Conservation (phyloP, 176 grass and related monocot species). For the Carex littledalei region DNA sequence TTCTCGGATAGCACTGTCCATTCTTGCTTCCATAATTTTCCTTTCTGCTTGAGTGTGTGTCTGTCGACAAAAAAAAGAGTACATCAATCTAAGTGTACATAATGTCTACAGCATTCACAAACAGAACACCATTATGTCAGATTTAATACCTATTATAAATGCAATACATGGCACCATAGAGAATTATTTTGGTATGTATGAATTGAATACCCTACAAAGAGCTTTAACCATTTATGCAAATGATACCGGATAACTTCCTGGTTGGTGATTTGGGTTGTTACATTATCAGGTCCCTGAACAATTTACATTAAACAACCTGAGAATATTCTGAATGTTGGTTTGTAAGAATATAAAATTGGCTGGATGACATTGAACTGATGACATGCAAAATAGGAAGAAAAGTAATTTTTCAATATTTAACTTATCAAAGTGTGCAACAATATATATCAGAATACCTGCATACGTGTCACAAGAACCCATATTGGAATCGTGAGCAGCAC, state of each 20-base stretch:
- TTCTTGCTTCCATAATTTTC: conserved; percentile 88
- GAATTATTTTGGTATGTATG: not conserved
- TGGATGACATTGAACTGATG: not conserved
- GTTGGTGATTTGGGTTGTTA: not conserved
- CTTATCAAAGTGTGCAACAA: not conserved
- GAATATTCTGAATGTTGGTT: not conserved
- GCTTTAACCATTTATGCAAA: not conserved
- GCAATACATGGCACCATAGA: not conserved
- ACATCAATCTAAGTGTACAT: not conserved
- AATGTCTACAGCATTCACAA: conserved; percentile 5
- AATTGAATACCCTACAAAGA: not conserved
- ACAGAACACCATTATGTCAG: not conserved
- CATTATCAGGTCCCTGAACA: conserved; percentile 1
- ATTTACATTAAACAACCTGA: not conserved
- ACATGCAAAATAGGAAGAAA: not conserved
- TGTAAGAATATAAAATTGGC: not conserved
- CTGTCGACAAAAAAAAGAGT: conserved; percentile 22
- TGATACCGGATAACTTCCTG: not conserved
- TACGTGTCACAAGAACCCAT: conserved; percentile 96
- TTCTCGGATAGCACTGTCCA: conserved; percentile 61
- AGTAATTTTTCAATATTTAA: not conserved
- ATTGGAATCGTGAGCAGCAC: conserved; percentile 92
- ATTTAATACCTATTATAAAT: not conserved
- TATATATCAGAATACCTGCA: conserved; percentile 61
- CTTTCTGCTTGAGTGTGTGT: conserved; percentile 96